Conservation (phyloP, 2,329 filamentous ascomycete species). For the Penicillium olsonii region DNA sequence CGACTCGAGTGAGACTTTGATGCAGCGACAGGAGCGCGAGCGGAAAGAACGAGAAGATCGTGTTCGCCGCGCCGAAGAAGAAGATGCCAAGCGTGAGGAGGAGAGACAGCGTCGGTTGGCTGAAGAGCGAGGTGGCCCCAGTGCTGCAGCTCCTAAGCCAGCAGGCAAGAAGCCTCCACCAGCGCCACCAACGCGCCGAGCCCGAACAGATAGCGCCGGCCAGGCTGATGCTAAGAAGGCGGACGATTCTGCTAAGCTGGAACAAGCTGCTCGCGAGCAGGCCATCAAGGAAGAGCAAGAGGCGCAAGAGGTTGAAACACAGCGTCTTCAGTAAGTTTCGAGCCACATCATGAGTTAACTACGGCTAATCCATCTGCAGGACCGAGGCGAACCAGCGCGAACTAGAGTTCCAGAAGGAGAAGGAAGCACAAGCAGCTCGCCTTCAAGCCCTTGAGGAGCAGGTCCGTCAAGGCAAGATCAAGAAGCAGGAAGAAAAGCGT, state of each 20-base stretch:
- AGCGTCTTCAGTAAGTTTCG: slow-evolving; percentile 76
- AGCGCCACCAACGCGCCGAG: slow-evolving; percentile 71
- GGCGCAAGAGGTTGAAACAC: slow-evolving; percentile 71
- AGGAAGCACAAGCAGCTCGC: slow-evolving; percentile 76
- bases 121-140: slow-evolving; percentile 66
- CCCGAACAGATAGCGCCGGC: slow-evolving; percentile 55
- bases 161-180: slow-evolving; percentile 72
- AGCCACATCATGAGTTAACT: neutral
- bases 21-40: slow-evolving; percentile 86
- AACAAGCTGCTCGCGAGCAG: slow-evolving; percentile 58
- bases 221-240: slow-evolving; percentile 60
- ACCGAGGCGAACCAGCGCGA: slow-evolving; percentile 73
- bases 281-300: slow-evolving; percentile 67
- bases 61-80: slow-evolving; percentile 85
- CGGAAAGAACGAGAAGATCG: slow-evolving; percentile 84
- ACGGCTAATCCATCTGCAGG: slow-evolving; percentile 51
- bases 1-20: slow-evolving; percentile 76
- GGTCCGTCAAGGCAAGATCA: slow-evolving; percentile 87
- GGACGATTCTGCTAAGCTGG: slow-evolving; percentile 64
- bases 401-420: slow-evolving; percentile 76
- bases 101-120: slow-evolving; percentile 82
- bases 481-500: slow-evolving; percentile 94
- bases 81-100: slow-evolving; percentile 83
- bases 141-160: slow-evolving; percentile 57
- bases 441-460: slow-evolving; percentile 90